Conservation (phyloP, 2,329 filamentous ascomycete species). For the Dactylellina leptospora region DNA sequence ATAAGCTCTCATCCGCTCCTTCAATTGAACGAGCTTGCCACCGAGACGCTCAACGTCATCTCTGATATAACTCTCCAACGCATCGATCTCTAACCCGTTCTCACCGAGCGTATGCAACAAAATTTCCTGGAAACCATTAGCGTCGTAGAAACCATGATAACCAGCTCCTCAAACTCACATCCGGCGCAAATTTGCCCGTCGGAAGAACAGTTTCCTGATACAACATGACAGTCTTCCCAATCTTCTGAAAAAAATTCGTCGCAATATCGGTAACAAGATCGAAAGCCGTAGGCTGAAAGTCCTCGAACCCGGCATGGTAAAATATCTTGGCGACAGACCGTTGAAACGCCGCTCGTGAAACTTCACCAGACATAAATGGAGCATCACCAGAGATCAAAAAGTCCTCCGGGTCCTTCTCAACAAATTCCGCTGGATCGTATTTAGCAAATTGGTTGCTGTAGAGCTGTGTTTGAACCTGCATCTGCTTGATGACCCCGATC, state of each 20-base stretch:
- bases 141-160: background rate
- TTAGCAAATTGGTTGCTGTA: slow-evolving; percentile 99
- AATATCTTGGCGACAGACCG: slow-evolving; percentile 93
- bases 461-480: slow-evolving; percentile 97
- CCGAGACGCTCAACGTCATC: slow-evolving; percentile 91
- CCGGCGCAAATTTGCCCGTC: slow-evolving; percentile 55
- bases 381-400: slow-evolving; percentile 89
- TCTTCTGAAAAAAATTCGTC: slow-evolving; percentile 85
- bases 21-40: slow-evolving; percentile 79
- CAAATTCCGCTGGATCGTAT: slow-evolving; percentile 87
- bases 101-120: slow-evolving; percentile 85
- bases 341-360: slow-evolving; percentile 84
- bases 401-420: slow-evolving; percentile 85
- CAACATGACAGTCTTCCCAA: slow-evolving; percentile 78
- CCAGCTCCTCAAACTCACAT: slow-evolving; percentile 49
- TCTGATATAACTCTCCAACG: slow-evolving; percentile 84
- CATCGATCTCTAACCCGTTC: slow-evolving; percentile 81
- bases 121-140: slow-evolving; percentile 70
- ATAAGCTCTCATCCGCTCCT: slow-evolving; percentile 93
- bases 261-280: slow-evolving; percentile 90
- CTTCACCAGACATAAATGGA: slow-evolving; percentile 82
- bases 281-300: slow-evolving; percentile 92
- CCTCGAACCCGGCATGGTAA: slow-evolving; percentile 95
- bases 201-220: slow-evolving; percentile 79
- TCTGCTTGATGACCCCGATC: slow-evolving; percentile 97